phyloP scores from a whole-genome alignment of 805 yeast genomes.

The Yarrowia alimentaria region DNA sequence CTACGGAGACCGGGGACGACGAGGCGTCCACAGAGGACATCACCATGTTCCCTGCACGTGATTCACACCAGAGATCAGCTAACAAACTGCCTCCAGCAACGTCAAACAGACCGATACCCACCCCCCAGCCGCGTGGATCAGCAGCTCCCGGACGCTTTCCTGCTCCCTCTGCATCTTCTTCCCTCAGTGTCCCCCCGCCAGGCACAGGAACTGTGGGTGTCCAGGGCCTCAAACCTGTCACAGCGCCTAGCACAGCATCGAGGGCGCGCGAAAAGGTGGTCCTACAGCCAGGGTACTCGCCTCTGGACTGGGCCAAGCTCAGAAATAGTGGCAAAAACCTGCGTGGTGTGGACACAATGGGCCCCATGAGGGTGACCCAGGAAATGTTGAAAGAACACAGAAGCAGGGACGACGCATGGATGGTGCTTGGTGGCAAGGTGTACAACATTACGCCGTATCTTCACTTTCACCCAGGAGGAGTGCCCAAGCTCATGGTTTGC shows the following conservation, averaged over 20 bases:
- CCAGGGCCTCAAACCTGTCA: background rate
- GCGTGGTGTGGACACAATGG: conserved; percentile 40
- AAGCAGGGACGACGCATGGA: conserved; percentile 75
- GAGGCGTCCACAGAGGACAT: conserved; percentile 12
- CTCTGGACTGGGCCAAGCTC: conserved; percentile 78
- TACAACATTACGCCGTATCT: conserved; percentile 84
- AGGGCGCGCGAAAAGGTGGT: conserved; percentile 53
- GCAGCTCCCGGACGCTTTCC: conserved; percentile 19
- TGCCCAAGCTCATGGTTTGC: conserved; percentile 65
- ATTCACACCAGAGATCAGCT: conserved; percentile 12
- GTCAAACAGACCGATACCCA: conserved; percentile 12
- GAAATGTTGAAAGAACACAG: conserved; percentile 62
- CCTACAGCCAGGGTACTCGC: conserved; percentile 77
- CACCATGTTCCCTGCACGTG: conserved; percentile 22
- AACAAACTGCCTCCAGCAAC: conserved; percentile 11
- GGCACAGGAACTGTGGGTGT: conserved; percentile 10
- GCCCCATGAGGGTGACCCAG: conserved; percentile 42
- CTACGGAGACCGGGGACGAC: too few species aligned
- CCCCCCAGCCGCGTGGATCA: conserved; percentile 9
- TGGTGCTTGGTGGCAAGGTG: conserved; percentile 72
- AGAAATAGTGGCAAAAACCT: conserved; percentile 51
- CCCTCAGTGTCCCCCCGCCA: conserved; percentile 16
- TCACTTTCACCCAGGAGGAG: conserved; percentile 92
- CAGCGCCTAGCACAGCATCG: conserved; percentile 15
- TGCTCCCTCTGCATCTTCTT: background rate